Conservation (phyloP, 768 basidiomycete genomes). For the Candolleomyces aberdarensis region DNA sequence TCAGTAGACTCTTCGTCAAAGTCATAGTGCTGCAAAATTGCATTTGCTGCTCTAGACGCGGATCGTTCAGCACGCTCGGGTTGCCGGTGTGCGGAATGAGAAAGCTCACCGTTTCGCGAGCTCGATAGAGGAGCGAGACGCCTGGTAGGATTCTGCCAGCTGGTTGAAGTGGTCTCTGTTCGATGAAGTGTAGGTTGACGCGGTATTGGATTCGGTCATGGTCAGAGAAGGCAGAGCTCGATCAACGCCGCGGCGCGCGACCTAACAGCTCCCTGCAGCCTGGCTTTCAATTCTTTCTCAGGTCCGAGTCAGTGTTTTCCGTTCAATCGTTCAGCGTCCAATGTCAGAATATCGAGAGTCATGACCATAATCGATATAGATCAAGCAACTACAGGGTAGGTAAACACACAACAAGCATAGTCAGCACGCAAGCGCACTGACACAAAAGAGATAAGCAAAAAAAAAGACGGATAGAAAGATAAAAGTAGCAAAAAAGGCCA, state of each 20-base stretch:
- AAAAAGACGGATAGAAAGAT: too few species aligned
- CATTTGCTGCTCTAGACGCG: conserved; percentile 28
- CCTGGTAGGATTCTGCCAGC: not conserved
- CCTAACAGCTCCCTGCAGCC: too few species aligned
- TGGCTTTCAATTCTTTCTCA: too few species aligned
- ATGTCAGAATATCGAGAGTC: too few species aligned
- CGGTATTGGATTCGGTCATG: not conserved
- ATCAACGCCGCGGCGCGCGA: not conserved
- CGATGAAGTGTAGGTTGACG: not conserved
- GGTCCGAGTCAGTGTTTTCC: too few species aligned
- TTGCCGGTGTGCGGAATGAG: not conserved
- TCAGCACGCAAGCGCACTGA: too few species aligned
- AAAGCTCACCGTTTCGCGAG: conserved; percentile 11
- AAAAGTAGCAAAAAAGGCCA: too few species aligned
- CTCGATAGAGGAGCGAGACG: conserved; percentile 5
- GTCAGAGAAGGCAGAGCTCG: not conserved
- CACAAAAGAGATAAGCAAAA: too few species aligned
- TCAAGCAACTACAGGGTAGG: too few species aligned
- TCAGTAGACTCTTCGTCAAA: conserved; percentile 56
- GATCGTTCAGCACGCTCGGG: not conserved
- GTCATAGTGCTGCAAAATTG: conserved; percentile 35
- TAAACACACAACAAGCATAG: too few species aligned
- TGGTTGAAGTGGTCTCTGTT: conserved; percentile 9
- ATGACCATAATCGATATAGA: too few species aligned
- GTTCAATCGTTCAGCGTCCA: too few species aligned